Conservation (phyloP, 225 moss, liverwort and hornwort species). For the Antitrichia curtipendula region DNA sequence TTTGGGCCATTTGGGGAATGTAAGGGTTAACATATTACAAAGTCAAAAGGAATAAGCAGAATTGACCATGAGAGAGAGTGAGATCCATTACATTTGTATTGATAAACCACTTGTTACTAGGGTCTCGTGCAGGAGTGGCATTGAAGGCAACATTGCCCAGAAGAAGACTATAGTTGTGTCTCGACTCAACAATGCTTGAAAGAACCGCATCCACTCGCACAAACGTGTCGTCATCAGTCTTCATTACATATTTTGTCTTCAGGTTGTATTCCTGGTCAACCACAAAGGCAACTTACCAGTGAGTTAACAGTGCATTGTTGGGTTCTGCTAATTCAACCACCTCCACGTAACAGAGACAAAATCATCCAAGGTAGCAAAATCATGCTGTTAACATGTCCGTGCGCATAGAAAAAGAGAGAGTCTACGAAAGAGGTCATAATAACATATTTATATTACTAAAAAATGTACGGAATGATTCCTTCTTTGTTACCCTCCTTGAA, state of each 20-base stretch:
- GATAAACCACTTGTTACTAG: slow-evolving; percentile 76
- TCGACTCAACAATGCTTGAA: slow-evolving; percentile 24
- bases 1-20: background rate
- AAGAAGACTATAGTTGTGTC: slow-evolving; percentile 37
- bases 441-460: background rate
- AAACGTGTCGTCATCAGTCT: slow-evolving; percentile 95
- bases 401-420: background rate
- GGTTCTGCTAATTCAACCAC: background rate
- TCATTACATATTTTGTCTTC: slow-evolving; percentile 73
- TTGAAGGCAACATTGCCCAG: slow-evolving; percentile 60
- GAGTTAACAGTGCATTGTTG: background rate
- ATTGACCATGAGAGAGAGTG: background rate
- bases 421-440: background rate
- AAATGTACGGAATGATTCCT: background rate
- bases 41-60: background rate
- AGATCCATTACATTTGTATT: slow-evolving; percentile 22
- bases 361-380: background rate
- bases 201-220: slow-evolving; percentile 78
- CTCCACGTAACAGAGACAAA: background rate
- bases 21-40: background rate
- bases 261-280: slow-evolving; percentile 50
- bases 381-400: background rate
- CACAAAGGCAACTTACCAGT: background rate
- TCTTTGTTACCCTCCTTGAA: background rate
- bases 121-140: slow-evolving; percentile 43